These are phyloP conservation scores for Microcera coccophila DNA, from an alignment of 2,329 filamentous ascomycete species.

Conservation along the genomic window DNA sequence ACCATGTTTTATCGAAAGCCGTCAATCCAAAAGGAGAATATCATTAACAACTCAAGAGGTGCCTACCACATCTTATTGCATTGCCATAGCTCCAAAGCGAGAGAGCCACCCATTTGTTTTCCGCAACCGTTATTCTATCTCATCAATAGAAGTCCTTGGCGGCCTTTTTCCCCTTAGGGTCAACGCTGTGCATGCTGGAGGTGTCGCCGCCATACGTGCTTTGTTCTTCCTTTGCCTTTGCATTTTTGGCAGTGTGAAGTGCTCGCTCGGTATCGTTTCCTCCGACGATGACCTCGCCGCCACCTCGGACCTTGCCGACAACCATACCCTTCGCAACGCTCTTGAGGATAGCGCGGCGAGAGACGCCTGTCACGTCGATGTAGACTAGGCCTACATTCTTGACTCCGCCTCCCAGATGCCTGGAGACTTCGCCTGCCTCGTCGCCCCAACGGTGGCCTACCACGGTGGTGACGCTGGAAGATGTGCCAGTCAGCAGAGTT, in stretches of 20 bases:
- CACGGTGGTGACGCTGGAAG: slow-evolving; percentile 76
- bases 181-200: slow-evolving; percentile 25
- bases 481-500: slow-evolving; percentile 69
- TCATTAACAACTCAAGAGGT: no score
- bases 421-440: slow-evolving; percentile 77
- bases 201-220: slow-evolving; percentile 27
- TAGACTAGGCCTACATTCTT: slow-evolving; percentile 98
- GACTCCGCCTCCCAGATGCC: slow-evolving; percentile 74
- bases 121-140: no score
- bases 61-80: no score
- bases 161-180: slow-evolving; percentile 34
- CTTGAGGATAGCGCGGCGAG: slow-evolving; percentile 83
- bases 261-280: slow-evolving; percentile 48
- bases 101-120: no score
- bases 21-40: no score
- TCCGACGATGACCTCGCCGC: slow-evolving; percentile 69
- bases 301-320: slow-evolving; percentile 71
- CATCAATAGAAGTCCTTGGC: no score
- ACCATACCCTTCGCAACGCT: slow-evolving; percentile 97
- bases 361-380: slow-evolving; percentile 92
- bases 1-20: no score
- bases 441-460: slow-evolving; percentile 85
- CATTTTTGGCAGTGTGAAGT: slow-evolving; percentile 16
- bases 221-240: slow-evolving; percentile 20
- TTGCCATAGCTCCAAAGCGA: no score